These are phyloP conservation scores for Urtica urens DNA, from an alignment of 306 rosid species.

Conservation along the genomic window DNA sequence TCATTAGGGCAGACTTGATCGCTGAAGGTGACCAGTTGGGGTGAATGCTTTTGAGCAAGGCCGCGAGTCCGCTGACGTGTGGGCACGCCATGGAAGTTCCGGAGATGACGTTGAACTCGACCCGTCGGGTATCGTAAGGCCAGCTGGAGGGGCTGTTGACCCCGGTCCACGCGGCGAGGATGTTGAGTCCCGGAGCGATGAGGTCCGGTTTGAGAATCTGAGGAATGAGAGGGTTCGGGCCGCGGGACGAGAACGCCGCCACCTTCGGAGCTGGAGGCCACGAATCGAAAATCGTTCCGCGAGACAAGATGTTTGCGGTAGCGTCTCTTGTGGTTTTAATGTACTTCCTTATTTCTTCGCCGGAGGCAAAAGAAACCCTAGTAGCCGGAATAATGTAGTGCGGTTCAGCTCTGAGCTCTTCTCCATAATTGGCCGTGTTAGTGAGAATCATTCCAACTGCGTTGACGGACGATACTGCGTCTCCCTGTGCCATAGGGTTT, in stretches of 20 bases:
- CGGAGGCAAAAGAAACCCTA: constrained; percentile 40
- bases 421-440: constrained; percentile 36
- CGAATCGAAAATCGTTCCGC: constrained; percentile 40
- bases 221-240: constrained; percentile 45
- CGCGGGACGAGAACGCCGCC: constrained; percentile 74
- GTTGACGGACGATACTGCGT: constrained; percentile 51
- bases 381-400: constrained; percentile 46
- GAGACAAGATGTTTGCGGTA: constrained; percentile 26
- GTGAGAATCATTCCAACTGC: constrained; percentile 65
- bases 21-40: constrained; percentile 77
- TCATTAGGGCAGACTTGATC: constrained; percentile 74
- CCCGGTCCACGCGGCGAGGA: constrained; percentile 71
- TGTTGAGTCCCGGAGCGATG: constrained; percentile 69
- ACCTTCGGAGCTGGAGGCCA: constrained; percentile 63
- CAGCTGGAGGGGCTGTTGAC: constrained; percentile 42
- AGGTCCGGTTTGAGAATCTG: constrained; percentile 65
- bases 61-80: constrained; percentile 66
- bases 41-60: constrained; percentile 50
- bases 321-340: constrained; percentile 30
- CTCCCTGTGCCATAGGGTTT: constrained; percentile 22
- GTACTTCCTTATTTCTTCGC: constrained; percentile 41
- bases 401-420: constrained; percentile 43
- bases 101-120: constrained; percentile 45
- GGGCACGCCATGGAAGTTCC: constrained; percentile 93
- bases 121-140: constrained; percentile 30